Conservation (phyloP, 2,329 filamentous ascomycete genomes). For the Setomelanomma holmii region DNA sequence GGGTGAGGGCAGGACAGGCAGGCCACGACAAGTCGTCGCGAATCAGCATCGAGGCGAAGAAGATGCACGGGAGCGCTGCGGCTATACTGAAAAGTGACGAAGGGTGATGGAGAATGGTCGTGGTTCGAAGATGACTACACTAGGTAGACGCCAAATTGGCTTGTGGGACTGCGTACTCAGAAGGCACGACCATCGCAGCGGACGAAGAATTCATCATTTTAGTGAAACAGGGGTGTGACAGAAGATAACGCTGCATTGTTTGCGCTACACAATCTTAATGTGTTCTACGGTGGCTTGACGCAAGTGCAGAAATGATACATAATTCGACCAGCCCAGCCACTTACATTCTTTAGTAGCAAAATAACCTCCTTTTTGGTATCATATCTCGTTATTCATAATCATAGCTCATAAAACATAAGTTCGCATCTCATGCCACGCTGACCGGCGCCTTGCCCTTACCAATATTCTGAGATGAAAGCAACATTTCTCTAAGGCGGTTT, state of each 20-base stretch:
- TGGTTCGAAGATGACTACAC: not conserved
- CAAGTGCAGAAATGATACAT: too few relatives aligned
- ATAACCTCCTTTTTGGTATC: not conserved
- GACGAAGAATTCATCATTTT: too few relatives aligned
- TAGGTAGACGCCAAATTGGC: not conserved
- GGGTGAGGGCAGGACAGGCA: too few relatives aligned
- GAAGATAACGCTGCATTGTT: not conserved
- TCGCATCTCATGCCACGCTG: constrained; percentile 22
- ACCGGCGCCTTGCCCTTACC: constrained; percentile 38
- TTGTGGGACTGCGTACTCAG: not conserved
- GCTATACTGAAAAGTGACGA: too few relatives aligned
- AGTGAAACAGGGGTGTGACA: too few relatives aligned
- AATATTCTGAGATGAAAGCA: constrained; percentile 32
- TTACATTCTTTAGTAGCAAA: too few relatives aligned
- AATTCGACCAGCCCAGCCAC: too few relatives aligned
- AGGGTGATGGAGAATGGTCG: not conserved
- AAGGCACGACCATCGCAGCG: not conserved
- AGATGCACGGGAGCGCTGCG: not conserved
- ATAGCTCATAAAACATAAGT: not conserved
- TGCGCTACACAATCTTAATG: not conserved
- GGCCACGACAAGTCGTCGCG: too few relatives aligned
- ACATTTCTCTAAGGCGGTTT: constrained; percentile 39
- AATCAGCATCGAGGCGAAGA: too few relatives aligned
- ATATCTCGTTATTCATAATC: not conserved
- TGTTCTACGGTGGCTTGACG: too few relatives aligned